phyloP scores from a whole-genome alignment of 2,329 filamentous ascomycete species.

The Verticillium nubilum region DNA sequence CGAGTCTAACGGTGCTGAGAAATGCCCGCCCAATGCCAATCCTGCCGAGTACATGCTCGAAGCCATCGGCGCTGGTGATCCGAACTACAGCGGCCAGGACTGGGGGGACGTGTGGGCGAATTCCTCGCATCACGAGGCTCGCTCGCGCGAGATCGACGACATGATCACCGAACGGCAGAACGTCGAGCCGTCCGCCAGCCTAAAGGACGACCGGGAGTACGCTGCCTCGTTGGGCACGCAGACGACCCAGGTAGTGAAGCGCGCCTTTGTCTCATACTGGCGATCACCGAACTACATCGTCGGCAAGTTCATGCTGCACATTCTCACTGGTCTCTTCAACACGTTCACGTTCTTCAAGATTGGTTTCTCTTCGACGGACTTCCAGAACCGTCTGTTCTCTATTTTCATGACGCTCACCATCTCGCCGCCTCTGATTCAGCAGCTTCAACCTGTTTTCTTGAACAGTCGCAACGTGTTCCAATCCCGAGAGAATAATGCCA shows the following conservation, averaged over 20 bases:
- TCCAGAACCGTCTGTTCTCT: constrained; percentile 68
- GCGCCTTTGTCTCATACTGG: constrained; percentile 60
- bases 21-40: constrained; percentile 43
- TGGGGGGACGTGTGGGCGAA: constrained; percentile 57
- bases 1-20: constrained; percentile 38
- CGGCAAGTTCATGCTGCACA: constrained; percentile 57
- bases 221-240: constrained; percentile 55
- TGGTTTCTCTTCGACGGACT: constrained; percentile 50
- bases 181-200: constrained; percentile 26
- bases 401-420: constrained; percentile 75
- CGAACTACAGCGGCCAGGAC: constrained; percentile 54
- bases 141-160: constrained; percentile 44
- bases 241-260: constrained; percentile 45
- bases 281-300: constrained; percentile 57
- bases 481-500: constrained; percentile 67
- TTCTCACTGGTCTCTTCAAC: constrained; percentile 62
- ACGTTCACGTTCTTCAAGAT: constrained; percentile 66
- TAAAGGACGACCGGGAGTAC: constrained; percentile 53
- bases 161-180: constrained; percentile 41
- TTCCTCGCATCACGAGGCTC: constrained; percentile 41
- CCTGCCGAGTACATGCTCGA: constrained; percentile 50
- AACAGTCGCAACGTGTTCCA: constrained; percentile 62
- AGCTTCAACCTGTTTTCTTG: constrained; percentile 69
- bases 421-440: constrained; percentile 67
- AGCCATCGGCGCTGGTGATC: constrained; percentile 56